Evolutionary conservation across 306 rosid genomes (phyloP), one percentile per base, ranked within the genome.

Genomic region (Inga laurina): DNA sequence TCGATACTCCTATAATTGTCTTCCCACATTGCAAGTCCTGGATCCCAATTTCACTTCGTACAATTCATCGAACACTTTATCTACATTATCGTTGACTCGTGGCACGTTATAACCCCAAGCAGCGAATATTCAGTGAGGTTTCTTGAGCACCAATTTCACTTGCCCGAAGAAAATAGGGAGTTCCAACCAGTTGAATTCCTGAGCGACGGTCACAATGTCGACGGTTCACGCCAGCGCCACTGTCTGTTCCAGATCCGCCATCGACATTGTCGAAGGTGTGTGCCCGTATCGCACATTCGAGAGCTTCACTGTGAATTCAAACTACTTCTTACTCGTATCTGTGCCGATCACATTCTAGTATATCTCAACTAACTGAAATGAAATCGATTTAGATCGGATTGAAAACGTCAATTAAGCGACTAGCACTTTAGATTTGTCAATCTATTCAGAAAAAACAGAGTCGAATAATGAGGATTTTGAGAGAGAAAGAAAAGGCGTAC

Each of bases 101-200:
- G 95, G 94, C 74, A 87, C 34, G 7, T 82, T 73, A 88, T 92
- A 93, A 84, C 93, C 89, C 97, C 95, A 90, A 1, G 90, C 94
- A 8, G 94, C 98, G 8, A 95, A 80, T 1, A 61, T 35, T 24
- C 68, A 37, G 39, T 62, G 15, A 62, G 39, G 37, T 12, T 62
- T 62, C 34, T 62, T 62, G 8, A 62, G 35, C 35, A 24, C 35
- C 16, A 3, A 27, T 27, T 62, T 62, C 68, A 61, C 67, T 61
- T 24, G 67, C 7, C 7, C 2, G 67, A 30, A 93, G 88, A 95
- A 95, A n/a, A 54, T 83, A 39, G 90, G 86, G 21, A 78, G 89
- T 71, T 93, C 88, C 24, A 95, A 83, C 97, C 97, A 95, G 27
- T 95, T 97, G 21, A 93, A 83, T 49, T 91, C 91, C 75, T 90